phyloP scores from a whole-genome alignment of 129 eudicot genomes.

The sunflower (Helianthus annuus) region DNA sequence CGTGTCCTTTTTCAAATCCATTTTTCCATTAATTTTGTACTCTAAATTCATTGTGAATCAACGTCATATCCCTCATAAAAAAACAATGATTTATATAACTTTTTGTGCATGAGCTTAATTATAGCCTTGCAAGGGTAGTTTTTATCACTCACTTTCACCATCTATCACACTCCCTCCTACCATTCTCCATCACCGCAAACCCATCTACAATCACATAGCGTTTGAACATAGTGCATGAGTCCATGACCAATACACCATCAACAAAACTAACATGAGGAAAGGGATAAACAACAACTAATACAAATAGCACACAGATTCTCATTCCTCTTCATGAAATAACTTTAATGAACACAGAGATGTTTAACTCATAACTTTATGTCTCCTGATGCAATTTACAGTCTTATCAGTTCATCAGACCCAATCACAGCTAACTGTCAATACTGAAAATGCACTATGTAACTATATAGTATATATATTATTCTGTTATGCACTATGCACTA shows the following conservation, averaged over 20 bases:
- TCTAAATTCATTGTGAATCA: background rate
- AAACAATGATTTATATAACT: background rate
- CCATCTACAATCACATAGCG: background rate
- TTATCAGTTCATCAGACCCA: conserved; percentile 2
- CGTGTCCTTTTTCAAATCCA: background rate
- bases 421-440: background rate
- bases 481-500: background rate
- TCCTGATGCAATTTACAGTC: background rate
- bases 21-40: background rate
- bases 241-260: background rate
- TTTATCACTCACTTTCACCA: background rate
- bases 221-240: background rate
- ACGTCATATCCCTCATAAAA: background rate
- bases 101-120: background rate
- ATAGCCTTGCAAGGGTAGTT: background rate
- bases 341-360: background rate
- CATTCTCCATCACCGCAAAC: conserved; percentile 4
- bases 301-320: background rate
- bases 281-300: background rate
- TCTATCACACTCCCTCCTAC: background rate
- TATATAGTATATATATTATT: background rate
- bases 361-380: background rate
- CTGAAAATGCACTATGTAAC: background rate
- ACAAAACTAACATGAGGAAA: background rate
- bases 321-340: background rate